phyloP scores from a whole-genome alignment of 768 basidiomycete species.

The Hirschioporus abietinus region DNA sequence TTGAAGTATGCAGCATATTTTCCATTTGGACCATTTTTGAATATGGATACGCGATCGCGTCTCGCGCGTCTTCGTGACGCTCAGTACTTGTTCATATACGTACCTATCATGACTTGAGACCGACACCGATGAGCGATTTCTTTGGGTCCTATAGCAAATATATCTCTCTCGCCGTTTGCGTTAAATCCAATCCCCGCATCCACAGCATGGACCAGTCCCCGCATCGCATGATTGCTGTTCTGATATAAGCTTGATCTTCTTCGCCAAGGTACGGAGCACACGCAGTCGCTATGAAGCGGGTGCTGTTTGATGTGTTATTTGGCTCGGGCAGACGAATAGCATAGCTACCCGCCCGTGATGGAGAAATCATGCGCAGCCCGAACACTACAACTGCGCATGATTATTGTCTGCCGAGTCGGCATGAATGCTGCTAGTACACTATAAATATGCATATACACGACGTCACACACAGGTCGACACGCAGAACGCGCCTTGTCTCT shows the following conservation, averaged over 20 bases:
- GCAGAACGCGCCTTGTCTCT: background rate
- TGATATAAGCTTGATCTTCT: background rate
- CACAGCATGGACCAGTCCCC: background rate
- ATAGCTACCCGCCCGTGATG: background rate
- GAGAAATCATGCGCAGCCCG: background rate
- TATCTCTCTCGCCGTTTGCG: background rate
- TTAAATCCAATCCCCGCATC: background rate
- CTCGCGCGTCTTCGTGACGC: no score
- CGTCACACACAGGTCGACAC: background rate
- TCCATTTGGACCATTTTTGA: background rate
- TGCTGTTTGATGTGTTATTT: background rate
- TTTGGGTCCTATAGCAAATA: background rate
- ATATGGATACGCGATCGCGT: background rate
- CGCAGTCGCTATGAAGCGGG: background rate
- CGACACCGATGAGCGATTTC: no score
- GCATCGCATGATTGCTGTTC: background rate
- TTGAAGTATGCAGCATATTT: background rate
- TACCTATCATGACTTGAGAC: no score
- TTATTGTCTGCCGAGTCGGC: constrained; percentile 1
- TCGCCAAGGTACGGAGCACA: background rate
- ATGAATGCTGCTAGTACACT: background rate
- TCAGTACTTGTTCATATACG: no score
- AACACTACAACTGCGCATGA: background rate
- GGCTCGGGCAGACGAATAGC: background rate
- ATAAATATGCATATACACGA: background rate